A percentile compares a stretch with the other conserved stretches of the same genome.
Conservation (phyloP, 768 basidiomycete genomes). For the Atractiella rhizophila region DNA sequence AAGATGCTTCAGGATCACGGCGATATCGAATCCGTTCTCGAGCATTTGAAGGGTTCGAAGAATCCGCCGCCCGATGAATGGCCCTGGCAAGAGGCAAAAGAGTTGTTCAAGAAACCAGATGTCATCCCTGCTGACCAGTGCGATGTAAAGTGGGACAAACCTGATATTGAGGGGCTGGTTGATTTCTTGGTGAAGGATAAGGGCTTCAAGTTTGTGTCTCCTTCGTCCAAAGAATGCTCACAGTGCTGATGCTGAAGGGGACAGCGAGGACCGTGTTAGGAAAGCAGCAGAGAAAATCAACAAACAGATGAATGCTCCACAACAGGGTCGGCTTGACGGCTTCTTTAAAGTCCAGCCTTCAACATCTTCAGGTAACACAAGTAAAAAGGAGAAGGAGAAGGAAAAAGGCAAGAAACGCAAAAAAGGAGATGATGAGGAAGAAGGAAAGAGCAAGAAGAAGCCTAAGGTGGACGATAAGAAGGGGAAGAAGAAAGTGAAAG, state of each 20-base stretch:
- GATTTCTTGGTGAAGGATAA: constrained; percentile 83
- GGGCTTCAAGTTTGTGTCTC: constrained; percentile 61
- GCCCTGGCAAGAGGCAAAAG: constrained; percentile 89
- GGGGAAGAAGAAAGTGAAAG: constrained; percentile 6
- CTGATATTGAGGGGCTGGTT: constrained; percentile 76
- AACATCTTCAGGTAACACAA: constrained; percentile 5
- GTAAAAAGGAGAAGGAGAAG: constrained; percentile 3
- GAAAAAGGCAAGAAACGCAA: not conserved
- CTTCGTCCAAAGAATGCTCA: not conserved
- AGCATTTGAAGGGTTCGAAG: constrained; percentile 31
- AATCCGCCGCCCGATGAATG: constrained; percentile 72
- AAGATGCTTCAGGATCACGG: constrained; percentile 71
- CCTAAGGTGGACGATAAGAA: constrained; percentile 22
- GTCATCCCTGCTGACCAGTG: constrained; percentile 63
- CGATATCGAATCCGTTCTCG: constrained; percentile 42
- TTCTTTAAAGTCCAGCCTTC: constrained; percentile 42
- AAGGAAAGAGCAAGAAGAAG: constrained; percentile 17
- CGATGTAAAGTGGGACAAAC: constrained; percentile 83
- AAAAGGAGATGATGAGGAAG: not conserved
- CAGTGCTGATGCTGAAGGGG: too few relatives aligned
- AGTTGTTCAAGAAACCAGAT: constrained; percentile 67
- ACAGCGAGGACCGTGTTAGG: constrained; percentile 82
- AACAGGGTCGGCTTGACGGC: constrained; percentile 83
- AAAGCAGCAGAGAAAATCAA: constrained; percentile 80
- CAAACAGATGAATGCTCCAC: constrained; percentile 65